Conservation (phyloP, 192 early-diverging fungal species). For the Spizellomyces punctatus region DNA sequence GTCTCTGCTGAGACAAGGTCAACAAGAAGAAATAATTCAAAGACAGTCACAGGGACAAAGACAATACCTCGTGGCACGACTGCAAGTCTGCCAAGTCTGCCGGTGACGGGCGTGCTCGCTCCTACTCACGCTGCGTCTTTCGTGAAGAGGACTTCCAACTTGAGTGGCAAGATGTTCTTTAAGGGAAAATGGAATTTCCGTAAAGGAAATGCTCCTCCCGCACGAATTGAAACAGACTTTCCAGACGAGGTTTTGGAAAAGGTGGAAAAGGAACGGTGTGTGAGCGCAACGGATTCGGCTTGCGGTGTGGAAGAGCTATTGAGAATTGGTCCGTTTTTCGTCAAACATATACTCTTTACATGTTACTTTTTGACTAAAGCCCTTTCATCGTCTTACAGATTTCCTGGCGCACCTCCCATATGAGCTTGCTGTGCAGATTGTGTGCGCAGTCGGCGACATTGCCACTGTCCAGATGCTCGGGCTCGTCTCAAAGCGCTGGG, state of each 20-base stretch:
- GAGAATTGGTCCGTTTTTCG: constrained; percentile 25
- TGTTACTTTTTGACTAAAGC: neutral
- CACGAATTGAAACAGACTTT: neutral
- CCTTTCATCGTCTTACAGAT: constrained; percentile 20
- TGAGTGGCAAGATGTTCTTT: neutral
- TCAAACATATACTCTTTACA: neutral
- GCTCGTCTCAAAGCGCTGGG: constrained; percentile 45
- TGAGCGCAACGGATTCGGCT: constrained; percentile 57
- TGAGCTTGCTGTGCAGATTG: constrained; percentile 51
- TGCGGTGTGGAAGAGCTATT: constrained; percentile 44
- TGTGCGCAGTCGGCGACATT: constrained; percentile 12
- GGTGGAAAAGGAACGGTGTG: constrained; percentile 33
- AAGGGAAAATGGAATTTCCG: constrained; percentile 1
- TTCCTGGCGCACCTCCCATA: constrained; percentile 41
- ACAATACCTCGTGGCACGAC: no score
- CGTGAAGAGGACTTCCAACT: neutral
- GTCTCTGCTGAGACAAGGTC: no score
- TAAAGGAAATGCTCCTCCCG: constrained; percentile 1
- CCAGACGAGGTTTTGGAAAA: constrained; percentile 12
- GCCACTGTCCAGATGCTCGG: constrained; percentile 19
- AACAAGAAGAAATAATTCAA: no score
- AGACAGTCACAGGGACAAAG: no score
- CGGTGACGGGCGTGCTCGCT: no score
- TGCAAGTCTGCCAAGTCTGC: no score
- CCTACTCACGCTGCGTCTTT: no score